Conservation (phyloP, 768 basidiomycete genomes). For the Porphyrellus cyaneotinctus region DNA sequence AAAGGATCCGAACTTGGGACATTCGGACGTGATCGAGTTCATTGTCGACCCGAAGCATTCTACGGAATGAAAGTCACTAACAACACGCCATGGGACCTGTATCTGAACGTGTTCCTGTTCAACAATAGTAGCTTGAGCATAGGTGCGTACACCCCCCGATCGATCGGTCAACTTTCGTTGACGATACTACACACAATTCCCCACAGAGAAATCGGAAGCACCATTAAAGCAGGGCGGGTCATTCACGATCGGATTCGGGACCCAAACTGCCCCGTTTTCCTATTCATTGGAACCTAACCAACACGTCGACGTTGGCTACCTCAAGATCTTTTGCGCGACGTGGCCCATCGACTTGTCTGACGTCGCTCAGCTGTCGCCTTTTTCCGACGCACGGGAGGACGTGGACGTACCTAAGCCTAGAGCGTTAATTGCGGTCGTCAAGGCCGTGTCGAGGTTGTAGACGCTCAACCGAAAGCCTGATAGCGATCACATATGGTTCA, state of each 20-base stretch:
- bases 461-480: too few relatives aligned
- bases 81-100: slow-evolving; percentile 30
- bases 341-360: slow-evolving; percentile 32
- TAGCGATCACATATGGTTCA: too few relatives aligned
- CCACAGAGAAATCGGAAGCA: neutral
- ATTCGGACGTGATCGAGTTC: slow-evolving; percentile 13
- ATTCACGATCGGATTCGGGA: slow-evolving; percentile 40
- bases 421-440: too few relatives aligned
- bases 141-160: slow-evolving; percentile 14
- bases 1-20: neutral
- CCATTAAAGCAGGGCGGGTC: slow-evolving; percentile 5
- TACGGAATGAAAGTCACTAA: slow-evolving; percentile 39
- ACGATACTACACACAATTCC: slow-evolving; percentile 9
- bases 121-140: slow-evolving; percentile 39
- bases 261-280: slow-evolving; percentile 30
- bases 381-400: slow-evolving; percentile 6
- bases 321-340: slow-evolving; percentile 43
- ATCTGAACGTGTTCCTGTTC: slow-evolving; percentile 41
- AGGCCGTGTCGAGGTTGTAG: too few relatives aligned
- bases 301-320: slow-evolving; percentile 38
- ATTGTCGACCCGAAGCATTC: slow-evolving; percentile 20
- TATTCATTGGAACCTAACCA: slow-evolving; percentile 32
- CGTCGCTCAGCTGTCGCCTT: slow-evolving; percentile 34
- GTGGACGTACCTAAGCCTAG: too few relatives aligned
- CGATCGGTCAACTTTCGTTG: neutral